Percentiles rank a stretch among this genome's conserved stretches.
Evolutionary conservation across 257 asterid species (phyloP).

Genomic region (Scutellaria baicalensis): DNA sequence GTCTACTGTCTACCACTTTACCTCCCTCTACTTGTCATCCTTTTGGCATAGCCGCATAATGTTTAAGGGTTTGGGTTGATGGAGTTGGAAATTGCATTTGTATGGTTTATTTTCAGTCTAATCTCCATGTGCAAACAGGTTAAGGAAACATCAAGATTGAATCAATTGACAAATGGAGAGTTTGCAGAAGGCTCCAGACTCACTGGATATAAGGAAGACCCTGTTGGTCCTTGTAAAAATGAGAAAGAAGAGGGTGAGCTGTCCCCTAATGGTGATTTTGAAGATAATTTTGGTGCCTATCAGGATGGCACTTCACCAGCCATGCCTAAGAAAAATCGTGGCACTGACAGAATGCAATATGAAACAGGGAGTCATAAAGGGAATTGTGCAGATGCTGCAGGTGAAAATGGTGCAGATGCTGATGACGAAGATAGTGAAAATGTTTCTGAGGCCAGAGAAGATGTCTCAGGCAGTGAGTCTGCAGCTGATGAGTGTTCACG

Average conservation of each 20-base stretch:
- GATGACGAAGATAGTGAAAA: slow-evolving; percentile 82
- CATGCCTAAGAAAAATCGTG: slow-evolving; percentile 29
- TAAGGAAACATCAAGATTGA: slow-evolving; percentile 30
- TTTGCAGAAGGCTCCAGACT: slow-evolving; percentile 42
- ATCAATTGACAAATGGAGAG: slow-evolving; percentile 43
- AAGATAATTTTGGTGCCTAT: slow-evolving; percentile 62
- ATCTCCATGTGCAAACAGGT: slow-evolving; percentile 29
- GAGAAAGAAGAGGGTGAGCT: slow-evolving; percentile 94
- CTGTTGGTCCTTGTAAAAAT: slow-evolving; percentile 40
- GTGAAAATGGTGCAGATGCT: slow-evolving; percentile 58
- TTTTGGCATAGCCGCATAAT: too few species aligned
- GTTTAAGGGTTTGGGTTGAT: too few species aligned
- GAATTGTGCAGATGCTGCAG: slow-evolving; percentile 44
- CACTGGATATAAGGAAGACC: slow-evolving; percentile 34
- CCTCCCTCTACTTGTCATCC: too few species aligned
- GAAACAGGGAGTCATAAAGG: slow-evolving; percentile 46
- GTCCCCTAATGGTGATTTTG: slow-evolving; percentile 73
- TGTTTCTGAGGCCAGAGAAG: slow-evolving; percentile 73
- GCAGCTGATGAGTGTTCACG: slow-evolving; percentile 82
- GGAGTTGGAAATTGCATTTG: too few species aligned
- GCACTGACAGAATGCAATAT: slow-evolving; percentile 33
- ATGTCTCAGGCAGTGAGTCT: slow-evolving; percentile 76
- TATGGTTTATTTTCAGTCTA: not conserved
- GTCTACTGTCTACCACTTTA: not conserved
- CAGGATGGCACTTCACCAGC: slow-evolving; percentile 39